These are phyloP conservation scores for Cicer arietinum DNA, from an alignment of 306 rosid species.

Conservation along the genomic window DNA sequence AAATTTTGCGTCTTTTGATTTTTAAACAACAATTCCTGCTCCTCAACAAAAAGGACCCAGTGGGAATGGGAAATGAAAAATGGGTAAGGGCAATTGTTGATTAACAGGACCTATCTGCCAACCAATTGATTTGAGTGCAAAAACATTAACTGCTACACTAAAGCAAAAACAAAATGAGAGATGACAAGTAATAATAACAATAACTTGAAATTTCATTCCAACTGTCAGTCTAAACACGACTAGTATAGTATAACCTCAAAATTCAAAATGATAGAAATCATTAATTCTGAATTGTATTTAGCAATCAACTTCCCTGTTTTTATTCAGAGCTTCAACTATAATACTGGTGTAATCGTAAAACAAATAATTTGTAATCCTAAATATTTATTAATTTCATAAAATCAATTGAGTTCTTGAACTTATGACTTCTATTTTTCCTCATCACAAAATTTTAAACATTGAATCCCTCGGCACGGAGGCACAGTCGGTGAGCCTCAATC, in stretches of 20 bases:
- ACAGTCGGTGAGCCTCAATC: slow-evolving; percentile 82
- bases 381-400: slow-evolving; percentile 22
- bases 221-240: slow-evolving; percentile 25
- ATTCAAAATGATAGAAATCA: slow-evolving; percentile 35
- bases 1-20: background rate
- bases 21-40: slow-evolving; percentile 9
- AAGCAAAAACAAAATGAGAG: slow-evolving; percentile 1
- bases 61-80: background rate
- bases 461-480: slow-evolving; percentile 91
- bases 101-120: slow-evolving; percentile 14
- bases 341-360: slow-evolving; percentile 32
- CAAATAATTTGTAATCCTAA: slow-evolving; percentile 32
- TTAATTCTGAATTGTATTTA: slow-evolving; percentile 36
- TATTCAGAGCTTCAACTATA: slow-evolving; percentile 41
- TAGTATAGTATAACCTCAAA: slow-evolving; percentile 9
- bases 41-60: background rate
- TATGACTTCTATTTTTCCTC: background rate
- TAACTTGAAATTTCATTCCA: slow-evolving; percentile 15
- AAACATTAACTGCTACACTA: background rate
- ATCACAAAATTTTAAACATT: slow-evolving; percentile 48
- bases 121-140: background rate
- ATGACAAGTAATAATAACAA: background rate
- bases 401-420: too few species aligned
- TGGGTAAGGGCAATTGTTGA: background rate
- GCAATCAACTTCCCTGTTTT: slow-evolving; percentile 40